Base-by-base conservation (phyloP, 2,329 filamentous ascomycete genomes). In the Fusarium guadeloupense region DNA sequence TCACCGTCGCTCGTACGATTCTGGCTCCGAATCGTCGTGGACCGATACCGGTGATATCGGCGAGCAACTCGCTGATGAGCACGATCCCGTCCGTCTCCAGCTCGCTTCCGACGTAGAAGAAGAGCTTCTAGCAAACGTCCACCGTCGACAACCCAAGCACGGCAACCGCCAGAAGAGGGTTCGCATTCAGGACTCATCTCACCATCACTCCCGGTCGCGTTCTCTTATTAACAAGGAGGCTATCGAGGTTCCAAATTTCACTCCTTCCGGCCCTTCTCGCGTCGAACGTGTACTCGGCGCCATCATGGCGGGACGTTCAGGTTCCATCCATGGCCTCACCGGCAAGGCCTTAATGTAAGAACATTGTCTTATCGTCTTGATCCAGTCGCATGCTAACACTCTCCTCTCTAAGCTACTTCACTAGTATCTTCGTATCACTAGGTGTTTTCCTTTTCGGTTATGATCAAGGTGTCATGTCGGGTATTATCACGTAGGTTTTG, bases 31-130 rank as follows among this genome's bases (percentile, higher is more conserved):
- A 62, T 92, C 89, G 55, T 87, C 91, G 69, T 97, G 92, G 93
- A 93, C 91, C 73, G 93, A 97, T 77, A 97, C 94, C 38, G 94
- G 93, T 72, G 95, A 98, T 78, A 86, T 98, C 71, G 92, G 92
- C 72, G 94, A 97, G 80, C 94, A 96, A 83, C 83, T 93, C 69
- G 90, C 86, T 71, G 89, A 91, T 81, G 87, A 88, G 80, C 86
- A 88, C 72, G 92, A 97, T 75, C 91, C 92, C 56, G 83, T 96
- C 67, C 88, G 86, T 68, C 85, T 87, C 68, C 88, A 86, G 70
- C 82, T 94, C 57, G 82, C 83, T 71, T 81, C 86, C 68, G 87
- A 87, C 67, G 77, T 89, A 54, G 86, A 91, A 75, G 85, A 83
- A 70, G 83, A 86, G 68, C 79, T 83, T 50, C 80, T 88, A 68